phyloP scores from a whole-genome alignment of 306 rosid species.

The Adenanthera pavonina region DNA sequence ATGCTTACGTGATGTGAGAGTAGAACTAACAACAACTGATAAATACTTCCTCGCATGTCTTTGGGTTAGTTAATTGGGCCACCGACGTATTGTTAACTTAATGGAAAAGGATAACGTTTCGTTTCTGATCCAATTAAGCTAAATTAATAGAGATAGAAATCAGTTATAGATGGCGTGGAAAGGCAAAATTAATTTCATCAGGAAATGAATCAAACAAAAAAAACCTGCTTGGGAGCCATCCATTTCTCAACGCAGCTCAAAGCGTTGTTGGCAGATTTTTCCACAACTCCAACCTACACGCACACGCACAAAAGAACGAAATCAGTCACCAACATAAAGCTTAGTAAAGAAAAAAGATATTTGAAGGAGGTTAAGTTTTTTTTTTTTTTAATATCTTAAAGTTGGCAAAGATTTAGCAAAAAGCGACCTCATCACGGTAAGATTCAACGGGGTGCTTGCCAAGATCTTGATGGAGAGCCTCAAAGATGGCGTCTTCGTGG shows the following conservation, averaged over 20 bases:
- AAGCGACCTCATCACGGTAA: conserved; percentile 77
- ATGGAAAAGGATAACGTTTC: background rate
- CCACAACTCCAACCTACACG: conserved; percentile 73
- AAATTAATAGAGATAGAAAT: background rate
- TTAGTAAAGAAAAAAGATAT: no score
- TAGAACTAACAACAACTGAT: background rate
- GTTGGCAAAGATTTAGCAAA: no score
- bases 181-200: background rate
- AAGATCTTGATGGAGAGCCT: conserved; percentile 79
- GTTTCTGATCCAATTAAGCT: background rate
- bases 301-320: background rate
- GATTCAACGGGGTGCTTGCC: conserved; percentile 81
- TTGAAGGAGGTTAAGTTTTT: no score
- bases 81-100: background rate
- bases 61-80: background rate
- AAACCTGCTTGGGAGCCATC: conserved; percentile 63
- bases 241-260: conserved; percentile 68
- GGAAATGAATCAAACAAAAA: background rate
- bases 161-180: no score
- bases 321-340: background rate
- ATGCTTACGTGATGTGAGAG: background rate
- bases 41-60: background rate
- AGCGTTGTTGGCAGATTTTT: conserved; percentile 53
- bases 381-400: background rate
- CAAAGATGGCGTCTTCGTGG: conserved; percentile 58